phyloP scores from a whole-genome alignment of 78 protist genomes.

The Polysphondylium violaceum region DNA sequence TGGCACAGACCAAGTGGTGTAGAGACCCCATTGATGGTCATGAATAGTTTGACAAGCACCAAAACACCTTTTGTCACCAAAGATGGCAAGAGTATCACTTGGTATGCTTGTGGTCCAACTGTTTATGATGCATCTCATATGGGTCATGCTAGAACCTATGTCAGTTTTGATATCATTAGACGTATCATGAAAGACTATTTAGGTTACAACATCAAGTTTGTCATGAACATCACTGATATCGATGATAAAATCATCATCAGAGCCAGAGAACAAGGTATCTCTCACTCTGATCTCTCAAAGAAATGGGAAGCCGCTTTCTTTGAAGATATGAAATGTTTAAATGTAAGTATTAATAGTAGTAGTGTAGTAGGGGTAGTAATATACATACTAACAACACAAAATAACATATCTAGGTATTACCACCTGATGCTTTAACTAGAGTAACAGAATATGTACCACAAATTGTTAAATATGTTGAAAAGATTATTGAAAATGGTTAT shows the following conservation, averaged over 20 bases:
- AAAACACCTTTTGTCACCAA: constrained; percentile 19
- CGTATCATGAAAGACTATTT: constrained; percentile 96
- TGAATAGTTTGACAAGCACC: constrained; percentile 28
- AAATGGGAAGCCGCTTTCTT: constrained; percentile 90
- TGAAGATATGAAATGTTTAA: constrained; percentile 92
- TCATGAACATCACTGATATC: constrained; percentile 99
- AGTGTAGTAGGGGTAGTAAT: too few species aligned
- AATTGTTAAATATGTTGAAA: constrained; percentile 91
- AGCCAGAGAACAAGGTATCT: constrained; percentile 74
- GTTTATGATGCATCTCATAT: constrained; percentile 98
- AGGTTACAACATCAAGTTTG: constrained; percentile 84
- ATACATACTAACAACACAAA: not conserved
- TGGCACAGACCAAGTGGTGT: constrained; percentile 58
- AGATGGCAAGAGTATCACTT: constrained; percentile 47
- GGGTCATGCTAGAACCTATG: constrained; percentile 98
- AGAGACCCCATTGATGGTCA: not conserved
- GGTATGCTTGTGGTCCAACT: constrained; percentile 99
- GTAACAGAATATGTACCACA: constrained; percentile 98
- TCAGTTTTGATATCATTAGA: constrained; percentile 96
- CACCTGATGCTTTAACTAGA: constrained; percentile 95
- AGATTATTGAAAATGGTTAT: constrained; percentile 90
- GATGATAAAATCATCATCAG: constrained; percentile 99
- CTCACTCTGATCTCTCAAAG: constrained; percentile 69
- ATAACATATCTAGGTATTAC: constrained; percentile 67
- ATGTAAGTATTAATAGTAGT: constrained; percentile 36